Evolutionary conservation across 2,329 filamentous ascomycete genomes (phyloP).

Genomic region (Hypocreales sp.): DNA sequence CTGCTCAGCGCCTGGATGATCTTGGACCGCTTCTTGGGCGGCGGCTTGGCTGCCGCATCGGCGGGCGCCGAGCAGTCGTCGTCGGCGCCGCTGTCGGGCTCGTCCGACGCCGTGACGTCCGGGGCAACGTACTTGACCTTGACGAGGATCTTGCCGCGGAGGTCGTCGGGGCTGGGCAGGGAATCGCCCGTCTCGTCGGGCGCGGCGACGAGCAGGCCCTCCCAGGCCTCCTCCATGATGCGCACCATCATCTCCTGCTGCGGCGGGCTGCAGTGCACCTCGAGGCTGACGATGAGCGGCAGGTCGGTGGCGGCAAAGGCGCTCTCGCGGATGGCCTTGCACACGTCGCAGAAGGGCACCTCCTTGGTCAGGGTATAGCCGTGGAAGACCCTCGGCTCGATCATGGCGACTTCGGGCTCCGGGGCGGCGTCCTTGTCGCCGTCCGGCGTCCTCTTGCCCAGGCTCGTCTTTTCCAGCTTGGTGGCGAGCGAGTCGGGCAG

Average conservation of each 20-base stretch:
- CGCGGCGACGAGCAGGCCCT: slow-evolving; percentile 49
- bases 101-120: slow-evolving; percentile 14
- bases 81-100: slow-evolving; percentile 17
- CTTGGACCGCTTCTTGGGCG: slow-evolving; percentile 32
- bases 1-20: slow-evolving; percentile 61
- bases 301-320: slow-evolving; percentile 63
- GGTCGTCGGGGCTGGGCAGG: slow-evolving; percentile 52
- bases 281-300: slow-evolving; percentile 85
- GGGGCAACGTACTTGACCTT: slow-evolving; percentile 59
- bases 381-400: slow-evolving; percentile 69
- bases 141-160: slow-evolving; percentile 67
- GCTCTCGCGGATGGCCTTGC: slow-evolving; percentile 60
- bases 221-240: slow-evolving; percentile 80
- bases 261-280: slow-evolving; percentile 67
- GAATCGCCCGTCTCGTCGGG: slow-evolving; percentile 28
- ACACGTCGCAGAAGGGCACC: slow-evolving; percentile 75
- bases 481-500: slow-evolving; percentile 25
- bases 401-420: slow-evolving; percentile 13
- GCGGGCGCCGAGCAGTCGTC: slow-evolving; percentile 14
- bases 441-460: slow-evolving; percentile 25
- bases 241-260: slow-evolving; percentile 87
- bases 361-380: slow-evolving; percentile 86
- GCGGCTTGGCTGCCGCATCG: slow-evolving; percentile 22
- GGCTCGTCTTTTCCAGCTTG: slow-evolving; percentile 31
- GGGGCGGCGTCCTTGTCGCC: not conserved